These are phyloP conservation scores for Parascedosporium putredinis DNA, from an alignment of 2,329 filamentous ascomycete species.

Conservation along the genomic window DNA sequence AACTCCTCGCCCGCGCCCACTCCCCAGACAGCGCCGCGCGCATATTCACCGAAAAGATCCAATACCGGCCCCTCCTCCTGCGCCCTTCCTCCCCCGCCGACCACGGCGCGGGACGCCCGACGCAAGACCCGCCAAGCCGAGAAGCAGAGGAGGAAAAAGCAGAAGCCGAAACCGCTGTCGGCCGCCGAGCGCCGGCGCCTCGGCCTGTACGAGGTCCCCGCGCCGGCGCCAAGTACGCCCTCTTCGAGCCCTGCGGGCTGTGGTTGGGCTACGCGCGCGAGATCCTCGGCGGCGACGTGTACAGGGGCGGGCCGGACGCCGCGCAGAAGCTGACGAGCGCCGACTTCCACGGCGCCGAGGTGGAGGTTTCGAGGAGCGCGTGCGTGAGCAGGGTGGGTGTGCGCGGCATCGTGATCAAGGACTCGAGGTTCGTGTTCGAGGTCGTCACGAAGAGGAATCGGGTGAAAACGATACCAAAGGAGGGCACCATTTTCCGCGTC, in stretches of 20 bases:
- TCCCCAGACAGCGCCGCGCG: conserved; percentile 58
- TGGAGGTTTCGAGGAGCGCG: conserved; percentile 72
- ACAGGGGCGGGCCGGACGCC: conserved; percentile 43
- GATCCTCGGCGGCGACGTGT: conserved; percentile 54
- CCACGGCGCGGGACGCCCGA: conserved; percentile 48
- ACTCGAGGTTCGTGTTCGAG: conserved; percentile 79
- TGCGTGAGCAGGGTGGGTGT: conserved; percentile 77
- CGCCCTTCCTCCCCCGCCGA: conserved; percentile 58
- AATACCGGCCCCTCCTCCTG: conserved; percentile 70
- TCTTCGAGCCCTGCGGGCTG: conserved; percentile 65
- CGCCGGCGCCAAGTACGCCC: conserved; percentile 49
- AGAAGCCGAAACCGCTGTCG: conserved; percentile 60
- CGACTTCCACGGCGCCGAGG: conserved; percentile 78
- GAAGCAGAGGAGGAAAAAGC: conserved; percentile 36
- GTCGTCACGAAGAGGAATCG: conserved; percentile 62
- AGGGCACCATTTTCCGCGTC: conserved; percentile 76
- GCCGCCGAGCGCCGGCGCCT: conserved; percentile 66
- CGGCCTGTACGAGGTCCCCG: conserved; percentile 66
- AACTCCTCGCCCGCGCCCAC: conserved; percentile 68
- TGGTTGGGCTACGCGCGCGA: conserved; percentile 84
- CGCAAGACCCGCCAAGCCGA: conserved; percentile 35
- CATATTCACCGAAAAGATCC: conserved; percentile 74
- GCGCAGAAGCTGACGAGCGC: conserved; percentile 72
- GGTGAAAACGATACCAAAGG: conserved; percentile 77
- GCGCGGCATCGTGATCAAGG: conserved; percentile 77